Base-by-base conservation (phyloP, 345 rosid species). In the Salix purpurea region DNA sequence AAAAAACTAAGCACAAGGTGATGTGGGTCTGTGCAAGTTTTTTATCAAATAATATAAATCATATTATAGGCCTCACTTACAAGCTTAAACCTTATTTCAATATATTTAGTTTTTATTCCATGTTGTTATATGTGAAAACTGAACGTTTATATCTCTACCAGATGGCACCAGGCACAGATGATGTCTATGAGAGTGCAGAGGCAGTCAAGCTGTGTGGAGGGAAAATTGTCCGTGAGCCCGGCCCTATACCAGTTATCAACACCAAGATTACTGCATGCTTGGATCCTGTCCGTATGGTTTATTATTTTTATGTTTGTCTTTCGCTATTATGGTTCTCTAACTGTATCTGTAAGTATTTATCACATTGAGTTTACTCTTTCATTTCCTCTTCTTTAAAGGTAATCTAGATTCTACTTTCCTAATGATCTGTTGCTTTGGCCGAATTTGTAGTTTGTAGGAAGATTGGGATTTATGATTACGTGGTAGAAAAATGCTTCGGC, bases 161-260 rank as follows among this genome's bases (percentile, higher is more conserved):
- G 97, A 93, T 96, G 76, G 99, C 99, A 34, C 85, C 92, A 39
- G 97, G 98, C 81, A 96, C 97, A n/a, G 87, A 93, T 86, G 99
- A 96, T 72, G 97, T 92, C 60, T 91, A 91, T 78, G 92, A 85
- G 86, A 96, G 95, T 28, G 97, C 99, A 23, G 92, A 93, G 82
- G 99, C 89, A n/a, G 70, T 96, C 19, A 90, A 91, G 80, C 85
- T 90, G 42, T 83, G 75, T 81, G 98, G 99, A 26, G 98, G 99
- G 46, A 94, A 91, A 85, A 74, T 93, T 61, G 90, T 91, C 2
- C 89, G 91, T 77, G 94, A 93, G 75, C 97, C 99, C 69, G 99
- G 99, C 71, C 99, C 99, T 0, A 83, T 89, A 72, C 98, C 97
- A 71, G 97, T 94, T 70, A 93, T 93, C 81, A 91, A 81, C 81